A percentile compares a stretch with the other conserved stretches of the same genome.
phyloP scores from a whole-genome alignment of 306 rosid species.

The Malus fusca region DNA sequence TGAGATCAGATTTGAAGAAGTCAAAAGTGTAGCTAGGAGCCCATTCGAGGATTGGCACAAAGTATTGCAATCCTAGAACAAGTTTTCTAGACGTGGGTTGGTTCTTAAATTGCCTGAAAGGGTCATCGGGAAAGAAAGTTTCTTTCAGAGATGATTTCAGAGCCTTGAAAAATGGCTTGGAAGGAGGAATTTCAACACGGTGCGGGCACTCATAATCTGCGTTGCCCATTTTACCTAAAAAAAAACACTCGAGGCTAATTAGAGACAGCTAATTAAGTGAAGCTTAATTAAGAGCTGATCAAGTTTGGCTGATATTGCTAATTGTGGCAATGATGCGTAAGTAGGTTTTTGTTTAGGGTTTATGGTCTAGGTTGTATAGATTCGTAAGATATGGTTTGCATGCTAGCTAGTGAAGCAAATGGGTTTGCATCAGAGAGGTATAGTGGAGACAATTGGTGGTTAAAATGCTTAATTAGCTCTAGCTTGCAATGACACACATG shows the following conservation, averaged over 20 bases:
- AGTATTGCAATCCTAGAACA: slow-evolving; percentile 50
- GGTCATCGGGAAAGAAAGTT: slow-evolving; percentile 88
- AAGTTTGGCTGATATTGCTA: not conserved
- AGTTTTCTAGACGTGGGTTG: slow-evolving; percentile 22
- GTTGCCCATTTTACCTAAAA: slow-evolving; percentile 37
- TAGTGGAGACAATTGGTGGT: not conserved
- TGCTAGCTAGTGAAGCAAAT: not conserved
- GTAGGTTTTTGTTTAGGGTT: not conserved
- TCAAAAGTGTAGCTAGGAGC: slow-evolving; percentile 55
- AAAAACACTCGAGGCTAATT: not conserved
- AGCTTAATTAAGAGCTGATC: not conserved
- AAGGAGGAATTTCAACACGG: slow-evolving; percentile 49
- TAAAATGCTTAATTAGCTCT: not conserved
- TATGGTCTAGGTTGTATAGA: not conserved
- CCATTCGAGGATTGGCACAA: slow-evolving; percentile 76
- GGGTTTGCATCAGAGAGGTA: not conserved
- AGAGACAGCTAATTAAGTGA: not conserved
- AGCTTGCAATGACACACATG: slow-evolving; percentile 2
- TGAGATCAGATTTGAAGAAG: slow-evolving; percentile 64
- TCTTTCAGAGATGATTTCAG: slow-evolving; percentile 51
- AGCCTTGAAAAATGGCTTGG: slow-evolving; percentile 50
- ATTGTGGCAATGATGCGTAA: not conserved
- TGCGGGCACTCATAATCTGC: slow-evolving; percentile 36
- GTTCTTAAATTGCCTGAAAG: slow-evolving; percentile 57
- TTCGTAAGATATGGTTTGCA: not conserved